Evolutionary conservation across 176 grass and related monocot genomes (phyloP).

Genomic region (Avena atlantica): DNA sequence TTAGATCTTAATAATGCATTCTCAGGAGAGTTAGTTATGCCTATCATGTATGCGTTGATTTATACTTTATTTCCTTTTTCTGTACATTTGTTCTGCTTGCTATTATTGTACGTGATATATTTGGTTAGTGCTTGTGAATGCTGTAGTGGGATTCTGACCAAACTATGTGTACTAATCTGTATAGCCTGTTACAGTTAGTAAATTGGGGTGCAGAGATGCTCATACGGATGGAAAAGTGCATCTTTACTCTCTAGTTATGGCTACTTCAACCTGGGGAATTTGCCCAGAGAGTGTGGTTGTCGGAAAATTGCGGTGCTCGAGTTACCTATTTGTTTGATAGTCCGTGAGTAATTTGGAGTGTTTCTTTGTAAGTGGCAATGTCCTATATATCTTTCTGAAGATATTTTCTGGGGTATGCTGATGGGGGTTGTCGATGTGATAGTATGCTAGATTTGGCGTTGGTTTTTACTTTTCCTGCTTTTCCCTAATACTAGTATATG

Average conservation of each 20-base stretch:
- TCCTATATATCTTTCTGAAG: background rate
- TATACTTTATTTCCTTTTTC: no score
- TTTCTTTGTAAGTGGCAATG: background rate
- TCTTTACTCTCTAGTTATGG: constrained; percentile 27
- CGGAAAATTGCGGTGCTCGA: background rate
- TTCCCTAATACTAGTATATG: background rate
- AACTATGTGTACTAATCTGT: background rate
- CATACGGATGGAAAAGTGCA: constrained; percentile 4
- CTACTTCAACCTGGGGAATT: constrained; percentile 13
- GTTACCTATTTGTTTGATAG: background rate
- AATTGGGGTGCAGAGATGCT: constrained; percentile 21
- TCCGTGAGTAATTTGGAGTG: background rate
- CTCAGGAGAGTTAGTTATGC: background rate
- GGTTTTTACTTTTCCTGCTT: background rate
- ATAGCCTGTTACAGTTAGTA: background rate
- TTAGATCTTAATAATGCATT: background rate
- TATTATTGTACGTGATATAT: background rate
- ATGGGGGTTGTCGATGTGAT: background rate
- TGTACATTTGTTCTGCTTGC: background rate
- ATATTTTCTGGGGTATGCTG: background rate
- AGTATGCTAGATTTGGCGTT: background rate
- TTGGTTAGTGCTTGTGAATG: background rate
- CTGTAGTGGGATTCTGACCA: constrained; percentile 25
- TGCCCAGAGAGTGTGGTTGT: background rate
- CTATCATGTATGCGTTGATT: background rate